Base-by-base conservation (phyloP, 139 green algal genomes). In the Nannochloris sp. region DNA sequence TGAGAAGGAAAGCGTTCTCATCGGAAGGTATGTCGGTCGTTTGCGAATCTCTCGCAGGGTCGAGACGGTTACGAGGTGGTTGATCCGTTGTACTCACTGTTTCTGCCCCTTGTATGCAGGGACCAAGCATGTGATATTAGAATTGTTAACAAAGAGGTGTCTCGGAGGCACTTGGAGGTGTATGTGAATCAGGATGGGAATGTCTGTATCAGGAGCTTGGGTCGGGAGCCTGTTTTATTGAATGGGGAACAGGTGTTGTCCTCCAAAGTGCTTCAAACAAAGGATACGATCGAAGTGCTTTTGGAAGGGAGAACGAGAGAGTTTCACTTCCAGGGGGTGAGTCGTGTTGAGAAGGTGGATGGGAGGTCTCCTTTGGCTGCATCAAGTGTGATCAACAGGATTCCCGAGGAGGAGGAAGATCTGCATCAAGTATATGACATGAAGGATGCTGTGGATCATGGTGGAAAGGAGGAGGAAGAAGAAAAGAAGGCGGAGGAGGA, bases 91-190 rank as follows among this genome's bases (percentile, higher is more conserved):
- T 5, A 6, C 4, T 6, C 26, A n/a, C 6, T 23, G 12, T 50
- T 46, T 29, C 45, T 23, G 46, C 6, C 3, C 16, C 11, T 29
- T 60, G 26, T 6, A 10, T 59, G 50, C 64, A 80, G 74, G 56
- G 74, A 81, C 13, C 62, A 79, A 40, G 37, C 43, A 28, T 81
- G 74, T 57, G 74, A 81, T 62, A 79, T 81, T 5, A 44, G 71
- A 4, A 72, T 81, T 26, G 44, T 69, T 4, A 75, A 79, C 40
- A 70, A 74, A 20, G 71, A 79, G 40, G 68, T 81, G 12, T 75
- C 65, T 6, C 46, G 74, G 28, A 79, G 74, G 43, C 74, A 81
- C 61, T 64, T 61, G 6, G 70, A 76, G 37, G 49, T 81, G 5
- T 74, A 63, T 31, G 65, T 79, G 26, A 72, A 81, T 25, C 49